phyloP scores from a whole-genome alignment of 2,329 filamentous ascomycete genomes.

The Stachybotrys echinatus region DNA sequence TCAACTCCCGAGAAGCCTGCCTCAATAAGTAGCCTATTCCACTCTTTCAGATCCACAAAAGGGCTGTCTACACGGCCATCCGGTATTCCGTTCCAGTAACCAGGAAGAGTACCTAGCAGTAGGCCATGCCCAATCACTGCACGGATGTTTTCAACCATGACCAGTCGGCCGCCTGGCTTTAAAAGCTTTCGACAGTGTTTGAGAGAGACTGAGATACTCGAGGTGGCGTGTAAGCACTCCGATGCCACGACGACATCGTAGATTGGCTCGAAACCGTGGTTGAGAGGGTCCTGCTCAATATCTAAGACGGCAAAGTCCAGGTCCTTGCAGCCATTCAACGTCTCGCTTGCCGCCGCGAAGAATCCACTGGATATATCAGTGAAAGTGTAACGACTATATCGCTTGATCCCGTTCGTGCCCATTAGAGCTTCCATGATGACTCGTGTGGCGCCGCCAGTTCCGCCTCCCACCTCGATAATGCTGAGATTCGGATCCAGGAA shows the following conservation, averaged over 20 bases:
- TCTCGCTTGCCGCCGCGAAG: background rate
- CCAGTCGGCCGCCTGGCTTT: constrained; percentile 15
- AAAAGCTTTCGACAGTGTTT: constrained; percentile 7
- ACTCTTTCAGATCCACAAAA: background rate
- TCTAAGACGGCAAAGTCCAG: background rate
- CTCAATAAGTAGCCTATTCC: constrained; percentile 4
- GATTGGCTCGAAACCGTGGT: too few species aligned
- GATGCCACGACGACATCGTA: constrained; percentile 25
- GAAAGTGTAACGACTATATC: background rate
- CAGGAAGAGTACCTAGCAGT: constrained; percentile 19
- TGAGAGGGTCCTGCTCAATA: background rate
- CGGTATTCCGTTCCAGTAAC: constrained; percentile 23
- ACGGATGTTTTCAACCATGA: constrained; percentile 13
- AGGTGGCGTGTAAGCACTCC: constrained; percentile 15
- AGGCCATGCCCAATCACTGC: background rate
- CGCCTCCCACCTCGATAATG: background rate
- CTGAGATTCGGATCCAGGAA: background rate
- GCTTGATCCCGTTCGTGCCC: background rate
- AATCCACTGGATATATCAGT: background rate
- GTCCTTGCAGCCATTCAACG: background rate
- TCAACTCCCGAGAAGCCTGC: background rate
- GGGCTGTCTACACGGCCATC: constrained; percentile 3
- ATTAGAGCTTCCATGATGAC: background rate
- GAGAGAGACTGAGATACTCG: constrained; percentile 11
- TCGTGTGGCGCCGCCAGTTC: background rate